These are phyloP conservation scores for Boeremia lycopersici DNA, from an alignment of 2,329 filamentous ascomycete species.

Conservation along the genomic window DNA sequence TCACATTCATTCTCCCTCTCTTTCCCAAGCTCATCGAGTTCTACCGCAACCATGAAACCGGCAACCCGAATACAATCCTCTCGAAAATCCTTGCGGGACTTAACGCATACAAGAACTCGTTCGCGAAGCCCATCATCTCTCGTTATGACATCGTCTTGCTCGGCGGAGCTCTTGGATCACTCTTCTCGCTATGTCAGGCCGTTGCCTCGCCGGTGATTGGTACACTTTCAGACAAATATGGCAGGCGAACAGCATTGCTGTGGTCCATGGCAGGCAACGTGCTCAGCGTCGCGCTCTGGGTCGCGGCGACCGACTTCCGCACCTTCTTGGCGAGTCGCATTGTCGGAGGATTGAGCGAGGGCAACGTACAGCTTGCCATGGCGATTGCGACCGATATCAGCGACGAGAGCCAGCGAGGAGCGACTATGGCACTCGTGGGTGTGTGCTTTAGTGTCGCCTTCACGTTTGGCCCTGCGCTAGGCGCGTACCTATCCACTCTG, in stretches of 20 bases:
- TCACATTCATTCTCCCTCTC: slow-evolving; percentile 96
- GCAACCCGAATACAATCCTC: slow-evolving; percentile 68
- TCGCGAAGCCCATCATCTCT: slow-evolving; percentile 89
- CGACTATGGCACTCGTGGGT: slow-evolving; percentile 95
- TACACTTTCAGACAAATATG: slow-evolving; percentile 83
- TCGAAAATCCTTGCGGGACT: slow-evolving; percentile 80
- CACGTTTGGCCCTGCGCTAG: slow-evolving; percentile 91
- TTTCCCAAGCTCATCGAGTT: slow-evolving; percentile 96
- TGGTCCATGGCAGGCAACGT: slow-evolving; percentile 95
- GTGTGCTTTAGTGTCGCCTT: slow-evolving; percentile 97
- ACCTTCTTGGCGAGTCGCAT: slow-evolving; percentile 94
- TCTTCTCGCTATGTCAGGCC: slow-evolving; percentile 93
- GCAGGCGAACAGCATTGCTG: slow-evolving; percentile 83
- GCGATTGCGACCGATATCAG: slow-evolving; percentile 97
- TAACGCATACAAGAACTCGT: slow-evolving; percentile 93
- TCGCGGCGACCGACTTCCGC: slow-evolving; percentile 88
- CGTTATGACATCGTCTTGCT: slow-evolving; percentile 96
- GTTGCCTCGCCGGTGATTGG: slow-evolving; percentile 92
- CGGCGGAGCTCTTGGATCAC: slow-evolving; percentile 87
- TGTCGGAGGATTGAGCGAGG: slow-evolving; percentile 91
- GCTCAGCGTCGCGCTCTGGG: slow-evolving; percentile 91
- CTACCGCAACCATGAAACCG: slow-evolving; percentile 83
- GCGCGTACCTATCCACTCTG: slow-evolving; percentile 81
- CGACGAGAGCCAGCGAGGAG: slow-evolving; percentile 79
- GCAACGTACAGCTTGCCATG: slow-evolving; percentile 94